Percentiles rank a stretch among this genome's conserved stretches.
Evolutionary conservation across 2,329 filamentous ascomycete genomes (phyloP).

Genomic region (Verticillium zaregamsianum): DNA sequence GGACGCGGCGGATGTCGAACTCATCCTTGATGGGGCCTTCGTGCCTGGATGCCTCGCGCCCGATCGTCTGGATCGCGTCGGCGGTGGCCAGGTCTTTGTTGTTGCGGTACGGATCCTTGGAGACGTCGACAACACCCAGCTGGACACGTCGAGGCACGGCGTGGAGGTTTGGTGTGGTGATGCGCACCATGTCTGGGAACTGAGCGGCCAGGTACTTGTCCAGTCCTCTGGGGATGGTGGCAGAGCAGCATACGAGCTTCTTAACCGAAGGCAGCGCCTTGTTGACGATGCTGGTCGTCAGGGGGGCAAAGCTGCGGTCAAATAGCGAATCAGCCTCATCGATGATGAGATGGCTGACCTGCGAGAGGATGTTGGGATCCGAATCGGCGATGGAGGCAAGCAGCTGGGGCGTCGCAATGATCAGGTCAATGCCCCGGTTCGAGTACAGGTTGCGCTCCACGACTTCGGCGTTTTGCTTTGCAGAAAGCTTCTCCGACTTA

Average conservation of each 20-base stretch:
- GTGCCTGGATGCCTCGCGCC: slow-evolving; percentile 63
- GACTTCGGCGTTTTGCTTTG: slow-evolving; percentile 68
- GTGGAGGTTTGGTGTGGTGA: slow-evolving; percentile 94
- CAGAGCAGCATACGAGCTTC: slow-evolving; percentile 89
- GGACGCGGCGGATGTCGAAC: slow-evolving; percentile 73
- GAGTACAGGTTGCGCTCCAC: slow-evolving; percentile 85
- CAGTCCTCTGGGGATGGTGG: slow-evolving; percentile 86
- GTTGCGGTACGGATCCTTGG: slow-evolving; percentile 87
- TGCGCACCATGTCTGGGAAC: slow-evolving; percentile 77
- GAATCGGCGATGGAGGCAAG: slow-evolving; percentile 82
- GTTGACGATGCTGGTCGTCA: slow-evolving; percentile 79
- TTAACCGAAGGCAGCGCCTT: slow-evolving; percentile 75
- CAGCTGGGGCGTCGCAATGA: slow-evolving; percentile 86
- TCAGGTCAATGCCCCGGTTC: slow-evolving; percentile 74
- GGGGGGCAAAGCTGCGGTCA: slow-evolving; percentile 85
- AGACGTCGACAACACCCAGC: slow-evolving; percentile 86
- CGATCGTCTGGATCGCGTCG: slow-evolving; percentile 90
- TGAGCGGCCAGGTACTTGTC: slow-evolving; percentile 78
- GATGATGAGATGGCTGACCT: slow-evolving; percentile 81
- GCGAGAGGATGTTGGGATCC: slow-evolving; percentile 89
- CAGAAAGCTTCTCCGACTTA: slow-evolving; percentile 77
- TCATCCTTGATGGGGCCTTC: slow-evolving; percentile 51
- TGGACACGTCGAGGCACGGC: slow-evolving; percentile 93
- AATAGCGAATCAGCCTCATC: slow-evolving; percentile 97
- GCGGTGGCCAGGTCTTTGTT: slow-evolving; percentile 93